Percentiles rank a stretch among this genome's conserved stretches.
These are phyloP conservation scores for Xylaria flabelliformis DNA, from an alignment of 495 filamentous ascomycete species.

Conservation along the genomic window DNA sequence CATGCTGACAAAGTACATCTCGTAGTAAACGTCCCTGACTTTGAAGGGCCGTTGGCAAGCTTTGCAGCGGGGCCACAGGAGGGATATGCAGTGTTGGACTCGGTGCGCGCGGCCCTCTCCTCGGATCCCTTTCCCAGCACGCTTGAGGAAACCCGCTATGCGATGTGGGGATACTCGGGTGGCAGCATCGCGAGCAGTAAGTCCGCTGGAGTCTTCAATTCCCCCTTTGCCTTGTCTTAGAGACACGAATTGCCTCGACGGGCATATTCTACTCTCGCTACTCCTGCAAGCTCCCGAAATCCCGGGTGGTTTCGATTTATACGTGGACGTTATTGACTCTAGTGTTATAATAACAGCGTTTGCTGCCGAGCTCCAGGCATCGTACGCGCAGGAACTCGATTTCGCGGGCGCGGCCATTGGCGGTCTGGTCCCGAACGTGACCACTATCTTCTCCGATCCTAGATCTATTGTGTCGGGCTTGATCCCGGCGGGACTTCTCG, in stretches of 20 bases:
- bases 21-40: background rate
- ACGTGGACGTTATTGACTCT: too few relatives aligned
- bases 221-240: too few relatives aligned
- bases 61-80: background rate
- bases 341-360: background rate
- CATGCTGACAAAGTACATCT: background rate
- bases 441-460: background rate
- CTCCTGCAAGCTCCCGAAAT: too few relatives aligned
- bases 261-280: too few relatives aligned
- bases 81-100: slow-evolving; percentile 47
- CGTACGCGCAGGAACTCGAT: background rate
- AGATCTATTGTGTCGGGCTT: background rate
- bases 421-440: background rate
- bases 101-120: slow-evolving; percentile 51
- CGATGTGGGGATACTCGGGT: slow-evolving; percentile 4
- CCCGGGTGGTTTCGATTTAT: too few relatives aligned
- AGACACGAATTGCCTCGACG: too few relatives aligned
- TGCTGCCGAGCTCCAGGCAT: background rate
- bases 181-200: background rate
- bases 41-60: background rate
- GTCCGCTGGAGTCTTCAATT: too few relatives aligned
- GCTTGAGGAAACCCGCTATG: background rate
- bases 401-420: slow-evolving; percentile 1
- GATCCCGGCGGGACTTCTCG: background rate
- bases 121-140: slow-evolving; percentile 13